Base-by-base conservation (phyloP, 1,284 basidiomycete genomes). In the Tilletia setariae region DNA sequence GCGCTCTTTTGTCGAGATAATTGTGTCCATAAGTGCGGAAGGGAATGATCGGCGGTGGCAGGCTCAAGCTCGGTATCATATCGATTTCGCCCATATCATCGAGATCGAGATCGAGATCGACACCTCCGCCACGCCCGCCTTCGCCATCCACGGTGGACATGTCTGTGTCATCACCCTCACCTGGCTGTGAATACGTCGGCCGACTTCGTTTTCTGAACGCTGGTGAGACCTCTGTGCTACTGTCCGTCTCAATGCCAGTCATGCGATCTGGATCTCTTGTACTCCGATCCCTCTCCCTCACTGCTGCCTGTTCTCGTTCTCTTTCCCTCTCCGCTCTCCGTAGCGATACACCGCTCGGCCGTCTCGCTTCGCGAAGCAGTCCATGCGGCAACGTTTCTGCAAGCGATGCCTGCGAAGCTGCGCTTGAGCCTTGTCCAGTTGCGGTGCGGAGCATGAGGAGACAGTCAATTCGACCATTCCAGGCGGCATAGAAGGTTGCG, bases 31-130 rank as follows among this genome's bases (percentile, higher is more conserved):
- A 82, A 8, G 80, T 80, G 51, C 82, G 77, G 76, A 83, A 92
- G 7, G 96, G 94, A 86, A 99, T 97, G 84, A 98, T 98, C 1
- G 96, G 96, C 0, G 96, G 96, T 4, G 96, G 96, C 25, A 99
- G 87, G 25, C 91, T 93, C 9, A 99, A 86, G 3, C 91, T 91
- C 3, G 96, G 96, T 70, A 99, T 99, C 69, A 90, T 86, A 80
- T 99, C 96, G 47, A 84, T 84, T 68, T 87, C 86, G 44, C 79
- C 72, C 47, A 70, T 61, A n/a, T 79, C 73, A 30, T 65, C 64
- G n/a, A 65, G 44, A 40, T 63, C 61, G 59, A 70, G n/a, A n/a
- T n/a, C 25, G 46, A 71, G 30, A 1, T 68, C 30, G 3, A n/a
- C 68, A n/a, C 51, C 68, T 16, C 64, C 62, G n/a, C 56, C 63